Percentiles rank a stretch among this genome's conserved stretches.
Evolutionary conservation across 139 green algal genomes (phyloP).

Genomic region (Edaphochlamys debaryana): DNA sequence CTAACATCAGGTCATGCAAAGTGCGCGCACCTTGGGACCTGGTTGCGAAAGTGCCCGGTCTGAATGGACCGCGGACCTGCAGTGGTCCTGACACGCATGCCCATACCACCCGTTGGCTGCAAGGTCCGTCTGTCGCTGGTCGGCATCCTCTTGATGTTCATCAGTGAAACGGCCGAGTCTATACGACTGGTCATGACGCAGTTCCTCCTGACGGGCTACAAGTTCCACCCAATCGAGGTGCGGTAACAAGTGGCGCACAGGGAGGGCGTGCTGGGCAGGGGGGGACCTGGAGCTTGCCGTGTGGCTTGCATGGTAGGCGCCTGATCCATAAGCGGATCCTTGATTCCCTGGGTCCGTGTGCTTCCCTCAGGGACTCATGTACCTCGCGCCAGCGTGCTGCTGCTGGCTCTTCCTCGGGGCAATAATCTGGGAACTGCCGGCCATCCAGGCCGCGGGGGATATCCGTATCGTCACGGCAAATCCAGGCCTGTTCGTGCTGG

Average conservation of each 20-base stretch:
- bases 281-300: too few relatives aligned
- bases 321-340: too few relatives aligned
- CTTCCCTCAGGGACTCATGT: constrained; percentile 92
- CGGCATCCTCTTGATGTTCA: constrained; percentile 82
- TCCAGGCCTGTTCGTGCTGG: constrained; percentile 62
- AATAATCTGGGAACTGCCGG: background rate
- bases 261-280: too few relatives aligned
- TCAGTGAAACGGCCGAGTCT: constrained; percentile 76
- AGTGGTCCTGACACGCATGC: too few relatives aligned
- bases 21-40: too few relatives aligned
- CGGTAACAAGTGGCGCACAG: too few relatives aligned
- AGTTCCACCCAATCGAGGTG: constrained; percentile 93
- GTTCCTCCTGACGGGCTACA: constrained; percentile 82
- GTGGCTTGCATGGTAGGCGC: too few relatives aligned
- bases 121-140: constrained; percentile 74
- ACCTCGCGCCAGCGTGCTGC: constrained; percentile 84
- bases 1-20: too few relatives aligned
- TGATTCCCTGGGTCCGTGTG: too few relatives aligned
- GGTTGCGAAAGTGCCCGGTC: too few relatives aligned
- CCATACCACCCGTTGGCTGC: too few relatives aligned
- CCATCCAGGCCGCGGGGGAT: constrained; percentile 33
- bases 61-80: too few relatives aligned
- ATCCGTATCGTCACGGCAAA: constrained; percentile 52
- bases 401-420: constrained; percentile 80
- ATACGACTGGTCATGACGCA: constrained; percentile 84